Evolutionary conservation across 2,329 filamentous ascomycete genomes (phyloP).

Genomic region (Trichoderma semiorbis): DNA sequence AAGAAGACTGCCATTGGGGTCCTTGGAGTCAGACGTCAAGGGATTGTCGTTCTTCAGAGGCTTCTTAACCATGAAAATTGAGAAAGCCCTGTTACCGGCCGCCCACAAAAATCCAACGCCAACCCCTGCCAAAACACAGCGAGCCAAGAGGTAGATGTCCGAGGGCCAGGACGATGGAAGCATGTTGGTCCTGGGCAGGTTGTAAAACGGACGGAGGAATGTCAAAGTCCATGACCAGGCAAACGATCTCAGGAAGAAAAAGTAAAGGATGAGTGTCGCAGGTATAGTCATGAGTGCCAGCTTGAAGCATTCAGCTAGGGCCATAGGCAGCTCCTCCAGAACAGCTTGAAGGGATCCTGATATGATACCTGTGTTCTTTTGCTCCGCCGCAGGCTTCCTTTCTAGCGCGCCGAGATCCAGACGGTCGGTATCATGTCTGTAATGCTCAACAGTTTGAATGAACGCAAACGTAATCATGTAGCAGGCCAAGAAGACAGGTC

Average conservation of each 20-base stretch:
- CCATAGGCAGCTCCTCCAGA: constrained; percentile 36
- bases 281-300: constrained; percentile 40
- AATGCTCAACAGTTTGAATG: constrained; percentile 65
- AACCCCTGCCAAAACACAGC: constrained; percentile 59
- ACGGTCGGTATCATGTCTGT: constrained; percentile 70
- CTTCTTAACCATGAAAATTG: constrained; percentile 72
- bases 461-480: constrained; percentile 67
- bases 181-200: constrained; percentile 68
- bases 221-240: constrained; percentile 69
- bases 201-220: constrained; percentile 70
- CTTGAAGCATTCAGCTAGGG: constrained; percentile 39
- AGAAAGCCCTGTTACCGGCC: constrained; percentile 72
- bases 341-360: constrained; percentile 36
- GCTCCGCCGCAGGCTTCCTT: constrained; percentile 23
- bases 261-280: constrained; percentile 57
- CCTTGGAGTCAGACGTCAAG: constrained; percentile 78
- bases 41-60: constrained; percentile 83
- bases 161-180: constrained; percentile 57
- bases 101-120: constrained; percentile 73
- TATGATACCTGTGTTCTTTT: constrained; percentile 25
- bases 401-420: constrained; percentile 42
- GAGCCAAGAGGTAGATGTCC: constrained; percentile 52
- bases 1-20: constrained; percentile 85
- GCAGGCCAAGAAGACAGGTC: constrained; percentile 73
- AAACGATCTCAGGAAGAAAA: constrained; percentile 55